Evolutionary conservation across 2,329 filamentous ascomycete genomes (phyloP), one percentile per base, ranked within the genome.

Genomic region (Tympanopsis confertula): DNA sequence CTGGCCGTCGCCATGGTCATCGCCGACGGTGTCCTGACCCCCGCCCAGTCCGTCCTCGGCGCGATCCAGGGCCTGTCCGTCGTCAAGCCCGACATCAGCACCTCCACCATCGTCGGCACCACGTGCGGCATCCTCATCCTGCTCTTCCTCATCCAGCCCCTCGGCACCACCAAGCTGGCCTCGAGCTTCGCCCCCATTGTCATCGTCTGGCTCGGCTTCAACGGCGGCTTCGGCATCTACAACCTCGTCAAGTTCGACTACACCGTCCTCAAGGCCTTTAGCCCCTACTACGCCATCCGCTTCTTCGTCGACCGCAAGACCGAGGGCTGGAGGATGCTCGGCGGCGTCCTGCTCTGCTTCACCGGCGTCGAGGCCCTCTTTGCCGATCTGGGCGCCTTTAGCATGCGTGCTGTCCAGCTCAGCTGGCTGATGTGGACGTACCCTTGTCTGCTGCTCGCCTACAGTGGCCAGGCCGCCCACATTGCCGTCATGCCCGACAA

Each of bases 331-430:
- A 64, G 62, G 41, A 72, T 69, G 41, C 63, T 85, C 2, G 79
- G 78, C n/a, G 82, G 83, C 4, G 71, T 87, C 15, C 56, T 88
- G 2, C 68, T 88, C 7, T 71, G 78, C 3, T 87, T 88, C 48
- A 87, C 83, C 2, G 82, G 78, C 14, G 79, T 84, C n/a, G 83
- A 87, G 52, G 81, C 82, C 1, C 63, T 88, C 1, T 88, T 86
- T 50, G 82, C 83, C 3, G 82, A 88, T 47, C 63, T 88, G 5
- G 83, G 82, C 22, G 83, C 83, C 17, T 88, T 88, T 54, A 74
- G 71, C 53, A 68, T 71, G 47, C 62, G 69, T 30, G 81, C 83
- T 1, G 76, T 88, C 37, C 82, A 85, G 50, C 63, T 87, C 13
- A 80, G 72, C 32, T 88, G 83, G 83, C 60, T 86, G 3, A 63